A percentile compares a stretch with the other conserved stretches of the same genome.
Conservation (phyloP, 306 rosid genomes). For the Acacia acuminata region DNA sequence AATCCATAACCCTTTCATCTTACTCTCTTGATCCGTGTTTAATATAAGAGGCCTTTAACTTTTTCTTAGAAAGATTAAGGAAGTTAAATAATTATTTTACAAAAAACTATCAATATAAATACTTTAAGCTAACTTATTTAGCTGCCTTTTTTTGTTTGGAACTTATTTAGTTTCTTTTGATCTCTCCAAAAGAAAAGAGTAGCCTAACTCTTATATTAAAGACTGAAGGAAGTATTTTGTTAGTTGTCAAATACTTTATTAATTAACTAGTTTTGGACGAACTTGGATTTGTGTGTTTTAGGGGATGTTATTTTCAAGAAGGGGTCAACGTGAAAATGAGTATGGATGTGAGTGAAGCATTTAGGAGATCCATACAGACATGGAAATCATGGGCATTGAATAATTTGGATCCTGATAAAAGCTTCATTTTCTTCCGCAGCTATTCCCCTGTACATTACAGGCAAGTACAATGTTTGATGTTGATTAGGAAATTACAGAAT, state of each 20-base stretch:
- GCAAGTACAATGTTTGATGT: slow-evolving; percentile 40
- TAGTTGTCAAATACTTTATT: not conserved
- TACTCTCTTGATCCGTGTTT: not conserved
- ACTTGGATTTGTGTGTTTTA: slow-evolving; percentile 26
- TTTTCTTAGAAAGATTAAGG: no score
- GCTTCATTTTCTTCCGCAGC: slow-evolving; percentile 74
- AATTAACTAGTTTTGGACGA: not conserved
- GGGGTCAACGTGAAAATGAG: slow-evolving; percentile 53
- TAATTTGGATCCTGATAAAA: slow-evolving; percentile 56
- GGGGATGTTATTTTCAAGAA: slow-evolving; percentile 80
- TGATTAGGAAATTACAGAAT: not conserved
- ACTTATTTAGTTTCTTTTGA: no score
- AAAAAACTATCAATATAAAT: no score
- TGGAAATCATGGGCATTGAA: slow-evolving; percentile 76
- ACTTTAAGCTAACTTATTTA: no score
- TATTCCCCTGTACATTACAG: slow-evolving; percentile 81
- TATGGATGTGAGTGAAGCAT: slow-evolving; percentile 75
- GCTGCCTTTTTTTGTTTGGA: no score
- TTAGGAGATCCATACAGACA: slow-evolving; percentile 64
- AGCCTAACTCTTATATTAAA: no score
- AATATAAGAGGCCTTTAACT: no score
- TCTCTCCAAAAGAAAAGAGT: no score
- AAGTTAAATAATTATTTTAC: no score
- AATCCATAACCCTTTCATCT: not conserved
- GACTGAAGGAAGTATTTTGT: not conserved